Percentiles rank a stretch among this genome's conserved stretches.
These are phyloP conservation scores for Fulvia fulva DNA, from an alignment of 2,329 filamentous ascomycete species.

Conservation along the genomic window DNA sequence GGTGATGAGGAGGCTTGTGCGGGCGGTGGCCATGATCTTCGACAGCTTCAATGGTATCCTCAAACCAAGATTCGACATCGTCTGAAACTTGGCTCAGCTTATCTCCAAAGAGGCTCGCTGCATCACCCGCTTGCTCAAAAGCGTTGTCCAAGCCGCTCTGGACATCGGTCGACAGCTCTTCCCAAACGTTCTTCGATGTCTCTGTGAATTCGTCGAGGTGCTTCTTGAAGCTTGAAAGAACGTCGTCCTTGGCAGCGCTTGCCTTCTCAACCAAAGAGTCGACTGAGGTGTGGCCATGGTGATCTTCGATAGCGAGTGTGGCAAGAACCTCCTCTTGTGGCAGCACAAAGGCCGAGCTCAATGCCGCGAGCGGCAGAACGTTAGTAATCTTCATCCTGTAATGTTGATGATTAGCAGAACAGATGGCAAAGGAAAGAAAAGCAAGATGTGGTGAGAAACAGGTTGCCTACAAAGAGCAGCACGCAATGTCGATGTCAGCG, in stretches of 20 bases:
- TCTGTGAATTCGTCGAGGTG: conserved; percentile 28
- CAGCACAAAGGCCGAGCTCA: conserved; percentile 51
- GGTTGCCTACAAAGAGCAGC: conserved; percentile 5
- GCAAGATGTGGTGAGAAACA: conserved; percentile 1
- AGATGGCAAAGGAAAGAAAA: not conserved
- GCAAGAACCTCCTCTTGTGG: conserved; percentile 49
- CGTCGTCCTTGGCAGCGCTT: conserved; percentile 36
- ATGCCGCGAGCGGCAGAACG: conserved; percentile 48
- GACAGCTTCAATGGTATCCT: conserved; percentile 34
- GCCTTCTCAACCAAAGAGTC: conserved; percentile 28
- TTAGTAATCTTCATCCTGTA: conserved; percentile 47
- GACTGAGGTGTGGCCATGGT: conserved; percentile 30
- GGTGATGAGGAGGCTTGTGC: conserved; percentile 35
- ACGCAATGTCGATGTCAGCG: conserved; percentile 18
- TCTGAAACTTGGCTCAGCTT: conserved; percentile 43
- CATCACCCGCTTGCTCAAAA: conserved; percentile 34
- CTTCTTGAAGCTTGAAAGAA: conserved; percentile 33
- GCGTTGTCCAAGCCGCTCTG: conserved; percentile 31
- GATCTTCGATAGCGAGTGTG: conserved; percentile 38
- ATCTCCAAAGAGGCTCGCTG: conserved; percentile 37
- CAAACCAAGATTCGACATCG: conserved; percentile 48
- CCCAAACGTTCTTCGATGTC: conserved; percentile 17
- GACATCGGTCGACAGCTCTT: conserved; percentile 16
- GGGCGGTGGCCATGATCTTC: conserved; percentile 28
- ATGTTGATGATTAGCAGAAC: not conserved